These are phyloP conservation scores for Dicorynia guianensis DNA, from an alignment of 306 rosid species.

Conservation along the genomic window DNA sequence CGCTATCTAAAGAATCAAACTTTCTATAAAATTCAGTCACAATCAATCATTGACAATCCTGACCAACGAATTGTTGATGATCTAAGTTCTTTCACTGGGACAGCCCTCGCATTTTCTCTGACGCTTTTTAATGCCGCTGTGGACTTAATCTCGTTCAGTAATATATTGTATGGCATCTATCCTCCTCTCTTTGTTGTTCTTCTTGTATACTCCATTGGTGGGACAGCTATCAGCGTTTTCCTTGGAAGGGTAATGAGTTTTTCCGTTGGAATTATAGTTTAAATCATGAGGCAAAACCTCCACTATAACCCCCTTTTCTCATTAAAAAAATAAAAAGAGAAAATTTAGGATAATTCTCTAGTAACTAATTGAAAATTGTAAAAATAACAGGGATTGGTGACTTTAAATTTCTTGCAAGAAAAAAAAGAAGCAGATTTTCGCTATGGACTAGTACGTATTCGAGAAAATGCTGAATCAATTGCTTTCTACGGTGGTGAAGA, in stretches of 20 bases:
- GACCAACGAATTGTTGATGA: slow-evolving; percentile 98
- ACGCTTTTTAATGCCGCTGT: slow-evolving; percentile 80
- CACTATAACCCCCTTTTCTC: neutral
- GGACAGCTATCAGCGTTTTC: slow-evolving; percentile 85
- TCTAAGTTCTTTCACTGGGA: slow-evolving; percentile 89
- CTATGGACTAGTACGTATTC: slow-evolving; percentile 91
- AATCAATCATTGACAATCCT: slow-evolving; percentile 92
- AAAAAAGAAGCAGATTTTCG: slow-evolving; percentile 99
- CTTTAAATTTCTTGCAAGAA: slow-evolving; percentile 91
- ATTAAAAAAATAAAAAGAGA: neutral
- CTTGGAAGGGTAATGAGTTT: slow-evolving; percentile 82
- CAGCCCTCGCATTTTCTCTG: slow-evolving; percentile 84
- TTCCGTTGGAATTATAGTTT: slow-evolving; percentile 20
- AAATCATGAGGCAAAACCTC: slow-evolving; percentile 12
- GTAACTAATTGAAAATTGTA: slow-evolving; percentile 24
- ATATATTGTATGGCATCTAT: slow-evolving; percentile 89
- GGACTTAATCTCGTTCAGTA: slow-evolving; percentile 93
- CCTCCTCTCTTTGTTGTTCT: slow-evolving; percentile 92
- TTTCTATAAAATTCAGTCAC: slow-evolving; percentile 94
- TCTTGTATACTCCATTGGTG: slow-evolving; percentile 86
- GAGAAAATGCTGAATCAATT: slow-evolving; percentile 98
- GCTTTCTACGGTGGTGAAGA: slow-evolving; percentile 96
- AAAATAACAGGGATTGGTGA: slow-evolving; percentile 81
- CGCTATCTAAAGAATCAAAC: slow-evolving; percentile 84
- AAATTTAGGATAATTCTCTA: slow-evolving; percentile 20